A percentile compares a stretch with the other conserved stretches of the same genome.
These are phyloP conservation scores for Sporisorium reilianum DNA, from an alignment of 1,284 basidiomycete genomes.

Conservation along the genomic window DNA sequence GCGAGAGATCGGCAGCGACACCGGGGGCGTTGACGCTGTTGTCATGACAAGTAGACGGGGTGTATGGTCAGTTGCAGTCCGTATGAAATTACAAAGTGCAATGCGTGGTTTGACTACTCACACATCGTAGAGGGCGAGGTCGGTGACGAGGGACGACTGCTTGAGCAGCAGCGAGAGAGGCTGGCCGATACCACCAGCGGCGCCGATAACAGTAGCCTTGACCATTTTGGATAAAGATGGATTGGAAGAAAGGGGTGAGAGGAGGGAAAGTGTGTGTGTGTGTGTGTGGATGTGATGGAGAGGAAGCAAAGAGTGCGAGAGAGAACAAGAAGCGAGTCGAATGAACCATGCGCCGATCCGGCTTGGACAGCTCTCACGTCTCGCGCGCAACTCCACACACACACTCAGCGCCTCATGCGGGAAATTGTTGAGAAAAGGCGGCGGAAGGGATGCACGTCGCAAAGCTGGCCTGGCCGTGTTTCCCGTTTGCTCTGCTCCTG, in stretches of 20 bases:
- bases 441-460: background rate
- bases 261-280: background rate
- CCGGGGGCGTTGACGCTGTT: conserved; percentile 78
- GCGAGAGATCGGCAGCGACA: conserved; percentile 92
- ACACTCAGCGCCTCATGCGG: background rate
- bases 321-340: background rate
- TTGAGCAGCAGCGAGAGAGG: conserved; percentile 91
- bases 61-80: background rate
- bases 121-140: conserved; percentile 93
- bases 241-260: background rate
- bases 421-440: conserved; percentile 4
- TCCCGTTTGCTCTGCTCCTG: background rate
- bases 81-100: no score
- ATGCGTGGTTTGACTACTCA: no score
- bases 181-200: conserved; percentile 75
- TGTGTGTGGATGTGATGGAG: conserved; percentile 12
- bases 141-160: conserved; percentile 79
- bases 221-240: conserved; percentile 48
- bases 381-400: conserved; percentile 10
- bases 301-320: conserved; percentile 6
- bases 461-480: background rate
- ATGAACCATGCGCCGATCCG: conserved; percentile 9
- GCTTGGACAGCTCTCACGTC: conserved; percentile 2
- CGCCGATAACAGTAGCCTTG: conserved; percentile 68
- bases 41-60: no score